Base-by-base conservation (phyloP, 139 green algal species). In the Chlamydomonas sp. region DNA sequence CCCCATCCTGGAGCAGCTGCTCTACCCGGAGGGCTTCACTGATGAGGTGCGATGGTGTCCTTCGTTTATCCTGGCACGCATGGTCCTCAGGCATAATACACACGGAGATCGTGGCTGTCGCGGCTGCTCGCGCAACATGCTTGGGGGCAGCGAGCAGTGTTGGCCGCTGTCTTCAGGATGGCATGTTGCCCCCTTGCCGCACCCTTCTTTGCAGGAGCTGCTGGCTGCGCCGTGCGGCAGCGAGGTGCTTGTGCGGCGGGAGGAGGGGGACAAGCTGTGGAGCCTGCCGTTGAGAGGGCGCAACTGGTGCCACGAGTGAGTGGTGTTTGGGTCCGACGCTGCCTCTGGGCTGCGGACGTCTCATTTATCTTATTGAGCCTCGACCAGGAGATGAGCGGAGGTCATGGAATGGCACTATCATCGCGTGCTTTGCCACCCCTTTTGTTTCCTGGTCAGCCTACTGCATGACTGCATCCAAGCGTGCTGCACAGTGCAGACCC, bases 301-400 rank as follows among this genome's bases (percentile, higher is more conserved):
- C 72, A 86, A 86, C 59, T 86, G 82, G 82, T 86, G 82, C 82
- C 14, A 64, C 4, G 72, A 80, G 82, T 86, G 60, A 86, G 82
- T 63, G 12, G 74, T 2, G 49, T 5, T 6, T 4, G 71, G 71
- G 18, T 4, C 20, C 20, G 6, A 20, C 58, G 18, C 6, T 18
- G 6, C 8, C 5, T 18, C 6, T 5, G 71, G 71, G 5, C 8
- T 6, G 67, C 9, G 67, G 67, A 16, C 67, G 4, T 73, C 14
- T 73, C 10, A 6, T 18, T 18, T 20, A n/a, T 5, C 12, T 5
- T 4, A 73, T 49, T 49, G 31, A 49, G 31, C 31, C 31, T 49
- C 31, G 31, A 49, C 31, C 31, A 49, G 31, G 31, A 49, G 31
- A 49, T 49, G 31, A 49, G 31, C 31, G 31, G 31, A 49, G 31